Base-by-base conservation (phyloP, 805 yeast species). In the Candida ponderosae region DNA sequence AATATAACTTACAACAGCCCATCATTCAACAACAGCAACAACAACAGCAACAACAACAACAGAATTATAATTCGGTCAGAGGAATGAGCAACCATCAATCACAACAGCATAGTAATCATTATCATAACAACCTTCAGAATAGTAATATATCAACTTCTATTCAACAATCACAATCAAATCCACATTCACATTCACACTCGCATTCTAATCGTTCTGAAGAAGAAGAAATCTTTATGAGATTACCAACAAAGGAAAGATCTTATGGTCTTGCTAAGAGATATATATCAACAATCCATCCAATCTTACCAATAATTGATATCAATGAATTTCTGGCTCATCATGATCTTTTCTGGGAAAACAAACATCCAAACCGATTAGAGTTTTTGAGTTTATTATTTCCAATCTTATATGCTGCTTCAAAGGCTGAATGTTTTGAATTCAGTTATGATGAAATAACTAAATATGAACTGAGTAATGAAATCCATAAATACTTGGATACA, bases 351-450 rank as follows among this genome's bases (percentile, higher is more conserved):
- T 75, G 81, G 81, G 60, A 60, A 33, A 44, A 54, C 33, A 38
- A 31, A 13, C 38, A 50, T 16, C 42, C 50, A 5, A 54, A 48
- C 29, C 63, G 62, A 34, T 51, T 72, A 38, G 66, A 70, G 32
- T 75, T 76, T 48, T 67, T 68, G 42, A 62, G 73, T 7, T 51
- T 68, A 1, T 60, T 74, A 38, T 72, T 73, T 44, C 76, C 81
- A 0, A 66, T 76, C 3, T 51, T 74, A 10, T 76, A 74, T 50
- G 80, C 81, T 3, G 69, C 80, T 3, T 66, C 78, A 2, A 74
- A 74, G 24, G 72, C 80, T 10, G 76, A 74, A 46, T 76, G 71
- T 48, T 79, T 75, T 48, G 81, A 75, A 45, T 67, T 65, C 43
- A 74, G 74, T 42, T 68, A 74, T 41, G 54, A 48, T 34, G 54